Base-by-base conservation (phyloP, 768 basidiomycete species). In the Neoboletus subvelutipes region DNA sequence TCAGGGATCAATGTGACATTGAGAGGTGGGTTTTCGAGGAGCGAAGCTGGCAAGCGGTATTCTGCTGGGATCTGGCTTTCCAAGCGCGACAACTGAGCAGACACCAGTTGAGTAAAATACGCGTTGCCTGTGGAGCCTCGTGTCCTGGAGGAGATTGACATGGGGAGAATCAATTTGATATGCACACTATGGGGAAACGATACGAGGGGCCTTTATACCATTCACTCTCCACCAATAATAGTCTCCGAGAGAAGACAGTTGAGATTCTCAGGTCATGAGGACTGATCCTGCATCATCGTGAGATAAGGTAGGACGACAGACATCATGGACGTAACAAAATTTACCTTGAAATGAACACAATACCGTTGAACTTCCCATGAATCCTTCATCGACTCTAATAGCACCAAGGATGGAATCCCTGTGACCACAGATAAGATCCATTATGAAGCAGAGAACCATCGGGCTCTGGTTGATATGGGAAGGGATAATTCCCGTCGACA, bases 1-100 rank as follows among this genome's bases (percentile, higher is more conserved):
- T 61, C 60, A 0, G 75, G 73, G 5, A 76, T 69, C 15, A 48
- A 52, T 5, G 69, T 71, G 17, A 76, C 74, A 37, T 76, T 67
- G 50, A 71, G 63, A 5, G 68, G 69, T 20, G 63, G 63, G 22
- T 60, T 49, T 4, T 67, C 61, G 3, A 69, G 57, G 24, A 63
- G 47, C 4, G 58, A 52, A 43, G 39, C 28, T 18, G 58, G 45
- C 42, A 70, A 62, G 8, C 56, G 60, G 24, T 57, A 66, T 42
- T 49, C 39, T 8, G 48, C 42, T 36, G 67, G 69, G 33, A 71
- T 71, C 39, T 66, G 64, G 18, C 46, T 60, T 39, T 66, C 55
- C 34, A 71, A 29, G 33, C 65, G 64, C 18, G 50, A 56, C 31
- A 57, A 39, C 36, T 64, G 62, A 9, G 62, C 56, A 17, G 57